Percentiles rank a stretch among this genome's conserved stretches.
These are phyloP conservation scores for Fraxinus xanthoxyloides DNA, from an alignment of 305 asterid species.

Conservation along the genomic window DNA sequence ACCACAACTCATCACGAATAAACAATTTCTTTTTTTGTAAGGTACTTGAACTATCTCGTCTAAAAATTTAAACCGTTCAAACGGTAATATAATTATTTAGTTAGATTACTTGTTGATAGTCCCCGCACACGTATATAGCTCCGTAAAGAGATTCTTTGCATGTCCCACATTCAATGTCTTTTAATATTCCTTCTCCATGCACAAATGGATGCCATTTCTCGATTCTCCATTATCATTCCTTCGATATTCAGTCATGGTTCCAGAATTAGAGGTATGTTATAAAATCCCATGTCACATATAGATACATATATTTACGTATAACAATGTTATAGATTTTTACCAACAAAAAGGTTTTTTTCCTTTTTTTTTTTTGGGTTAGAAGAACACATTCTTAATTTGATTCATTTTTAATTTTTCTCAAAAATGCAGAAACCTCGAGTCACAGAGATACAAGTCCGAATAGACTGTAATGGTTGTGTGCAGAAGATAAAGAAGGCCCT, in stretches of 20 bases:
- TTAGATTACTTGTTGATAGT: background rate
- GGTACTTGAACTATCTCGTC: background rate
- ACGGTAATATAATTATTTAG: background rate
- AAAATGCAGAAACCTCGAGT: conserved; percentile 63
- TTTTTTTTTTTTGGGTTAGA: background rate
- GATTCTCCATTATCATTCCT: conserved; percentile 42
- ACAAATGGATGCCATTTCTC: conserved; percentile 52
- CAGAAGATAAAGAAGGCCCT: conserved; percentile 90
- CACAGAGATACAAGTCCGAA: conserved; percentile 73
- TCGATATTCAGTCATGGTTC: conserved; percentile 32
- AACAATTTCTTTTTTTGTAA: background rate
- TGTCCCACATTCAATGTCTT: conserved; percentile 74
- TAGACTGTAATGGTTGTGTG: conserved; percentile 92
- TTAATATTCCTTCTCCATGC: conserved; percentile 61
- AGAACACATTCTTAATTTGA: background rate
- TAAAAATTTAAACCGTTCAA: background rate
- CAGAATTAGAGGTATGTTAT: conserved; percentile 46
- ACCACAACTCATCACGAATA: background rate
- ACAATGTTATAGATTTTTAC: background rate
- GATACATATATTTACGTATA: background rate
- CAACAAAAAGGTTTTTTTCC: too few relatives aligned
- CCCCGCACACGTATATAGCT: background rate
- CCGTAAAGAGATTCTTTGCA: conserved; percentile 62
- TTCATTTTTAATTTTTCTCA: conserved; percentile 6
- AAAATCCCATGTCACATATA: background rate